Evolutionary conservation across 805 yeast genomes (phyloP), one percentile per base, ranked within the genome.

Genomic region (Kuraishia cidri): DNA sequence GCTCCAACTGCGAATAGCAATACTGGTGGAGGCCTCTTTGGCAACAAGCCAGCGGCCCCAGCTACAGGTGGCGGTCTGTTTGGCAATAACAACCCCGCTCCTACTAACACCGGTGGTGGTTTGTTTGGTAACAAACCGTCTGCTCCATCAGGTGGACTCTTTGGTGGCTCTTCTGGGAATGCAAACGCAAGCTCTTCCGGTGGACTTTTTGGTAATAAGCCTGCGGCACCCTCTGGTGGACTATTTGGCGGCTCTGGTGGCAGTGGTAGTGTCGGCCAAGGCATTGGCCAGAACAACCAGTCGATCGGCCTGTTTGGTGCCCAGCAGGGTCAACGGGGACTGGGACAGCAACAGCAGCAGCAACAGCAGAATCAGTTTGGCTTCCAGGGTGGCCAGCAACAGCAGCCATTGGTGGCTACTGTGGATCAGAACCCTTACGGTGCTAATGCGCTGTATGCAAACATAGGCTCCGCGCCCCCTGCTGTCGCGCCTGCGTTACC

Each of bases 351-450:
- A 30, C 55, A 40, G 37, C 52, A 42, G 34, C 55, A 45, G 24
- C 54, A 54, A 17, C 45, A 41, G 34, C 45, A 42, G 34, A 53
- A 49, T 39, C 38, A 44, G 5, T 40, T 19, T 9, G n/a, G 43
- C 13, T 43, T 39, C 24, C 44, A 54, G 12, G 47, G 52, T 30
- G 50, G 41, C 32, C 34, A 26, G 46, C 45, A 28, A 46, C 44
- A 28, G 41, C 59, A 34, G 57, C 66, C 27, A 37, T 42, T 24
- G 22, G 40, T 33, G 38, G 38, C 28, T 10, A 43, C 58, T 21
- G 49, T 58, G 33, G 63, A 59, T 36, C 64, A 66, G 37, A 73
- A 80, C 49, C 95, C 96, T 28, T 88, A 84, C 50, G 94, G 95
- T 2, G 68, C 73, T 30, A 78, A 79, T 44, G 82, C 87, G 5